Evolutionary conservation across 2,329 filamentous ascomycete species (phyloP).

Genomic region (Aspergillus brasiliensis): DNA sequence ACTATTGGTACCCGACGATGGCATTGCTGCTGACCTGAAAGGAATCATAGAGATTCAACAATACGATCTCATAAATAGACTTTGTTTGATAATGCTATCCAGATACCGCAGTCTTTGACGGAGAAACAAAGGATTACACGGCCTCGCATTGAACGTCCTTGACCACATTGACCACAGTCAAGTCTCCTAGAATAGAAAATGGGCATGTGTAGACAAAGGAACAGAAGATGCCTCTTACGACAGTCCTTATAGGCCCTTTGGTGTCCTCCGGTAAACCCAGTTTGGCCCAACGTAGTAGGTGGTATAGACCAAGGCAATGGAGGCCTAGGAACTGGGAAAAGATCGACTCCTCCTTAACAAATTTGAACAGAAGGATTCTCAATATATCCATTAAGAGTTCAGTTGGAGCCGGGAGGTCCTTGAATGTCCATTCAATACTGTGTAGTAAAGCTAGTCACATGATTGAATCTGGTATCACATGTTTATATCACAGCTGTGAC

Average conservation of each 20-base stretch:
- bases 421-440: too few species aligned
- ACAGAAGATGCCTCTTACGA: not conserved
- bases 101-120: not conserved
- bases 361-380: too few species aligned
- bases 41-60: not conserved
- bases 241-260: not conserved
- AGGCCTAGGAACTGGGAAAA: too few species aligned
- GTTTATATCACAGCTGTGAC: too few species aligned
- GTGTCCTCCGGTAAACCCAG: not conserved
- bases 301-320: too few species aligned
- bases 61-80: not conserved
- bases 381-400: too few species aligned
- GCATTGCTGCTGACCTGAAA: not conserved
- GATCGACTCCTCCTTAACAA: too few species aligned
- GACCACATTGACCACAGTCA: not conserved
- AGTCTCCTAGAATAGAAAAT: not conserved
- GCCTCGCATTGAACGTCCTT: not conserved
- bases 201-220: not conserved
- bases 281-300: not conserved
- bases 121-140: not conserved
- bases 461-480: too few species aligned
- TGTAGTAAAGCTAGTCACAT: too few species aligned
- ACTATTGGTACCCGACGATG: not conserved
- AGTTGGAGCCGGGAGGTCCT: too few species aligned
- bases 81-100: not conserved